Conservation (phyloP, 352 stramenopile genomes). For the Hyaloperonospora brassicae region DNA sequence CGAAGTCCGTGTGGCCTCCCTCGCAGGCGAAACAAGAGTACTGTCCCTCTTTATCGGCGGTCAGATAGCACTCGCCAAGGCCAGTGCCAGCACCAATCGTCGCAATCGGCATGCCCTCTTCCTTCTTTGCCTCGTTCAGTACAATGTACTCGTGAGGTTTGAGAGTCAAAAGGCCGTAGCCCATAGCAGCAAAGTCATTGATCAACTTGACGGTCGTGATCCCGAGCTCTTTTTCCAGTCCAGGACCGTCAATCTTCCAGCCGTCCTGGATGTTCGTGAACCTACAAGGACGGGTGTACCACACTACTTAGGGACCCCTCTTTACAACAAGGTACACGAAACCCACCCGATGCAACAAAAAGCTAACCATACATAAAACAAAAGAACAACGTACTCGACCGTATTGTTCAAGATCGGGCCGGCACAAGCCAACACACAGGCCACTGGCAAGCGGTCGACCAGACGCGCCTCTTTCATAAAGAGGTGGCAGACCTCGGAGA, state of each 20-base stretch:
- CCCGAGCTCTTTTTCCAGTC: constrained; percentile 69
- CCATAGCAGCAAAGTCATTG: constrained; percentile 96
- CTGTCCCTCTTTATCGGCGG: constrained; percentile 63
- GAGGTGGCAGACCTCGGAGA: constrained; percentile 84
- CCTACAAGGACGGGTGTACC: constrained; percentile 17
- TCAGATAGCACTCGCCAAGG: constrained; percentile 95
- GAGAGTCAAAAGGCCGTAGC: constrained; percentile 94
- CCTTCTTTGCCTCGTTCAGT: constrained; percentile 66
- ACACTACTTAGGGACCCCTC: background rate
- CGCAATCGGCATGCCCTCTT: constrained; percentile 85
- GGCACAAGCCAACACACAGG: constrained; percentile 71
- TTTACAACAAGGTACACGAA: background rate
- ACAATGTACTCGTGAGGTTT: constrained; percentile 89
- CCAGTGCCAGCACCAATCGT: constrained; percentile 95
- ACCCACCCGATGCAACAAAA: too few relatives aligned
- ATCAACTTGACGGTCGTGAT: constrained; percentile 89
- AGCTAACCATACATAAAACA: background rate
- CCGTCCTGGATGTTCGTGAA: constrained; percentile 92
- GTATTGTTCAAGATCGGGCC: constrained; percentile 78
- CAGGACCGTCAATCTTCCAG: constrained; percentile 83
- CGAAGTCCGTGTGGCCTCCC: constrained; percentile 94
- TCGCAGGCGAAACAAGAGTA: constrained; percentile 92
- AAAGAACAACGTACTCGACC: constrained; percentile 40
- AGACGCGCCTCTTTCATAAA: constrained; percentile 91
- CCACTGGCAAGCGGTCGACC: constrained; percentile 44